Percentiles rank a stretch among this genome's conserved stretches.
Evolutionary conservation across 345 rosid genomes (phyloP).

Genomic region (Eucalyptus curtisii): DNA sequence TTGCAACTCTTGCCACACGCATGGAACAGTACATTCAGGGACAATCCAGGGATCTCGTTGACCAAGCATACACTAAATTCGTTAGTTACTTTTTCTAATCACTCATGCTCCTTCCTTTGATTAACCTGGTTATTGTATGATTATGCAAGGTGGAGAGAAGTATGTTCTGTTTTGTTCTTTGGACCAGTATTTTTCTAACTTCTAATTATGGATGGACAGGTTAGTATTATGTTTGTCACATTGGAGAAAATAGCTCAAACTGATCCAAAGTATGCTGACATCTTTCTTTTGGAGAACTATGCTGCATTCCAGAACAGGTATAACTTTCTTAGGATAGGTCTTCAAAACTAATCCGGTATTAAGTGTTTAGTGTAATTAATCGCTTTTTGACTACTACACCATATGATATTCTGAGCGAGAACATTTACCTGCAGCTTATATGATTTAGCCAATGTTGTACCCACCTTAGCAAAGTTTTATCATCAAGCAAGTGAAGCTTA

Average conservation of each 20-base stretch:
- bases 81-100: constrained; percentile 34
- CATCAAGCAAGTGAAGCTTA: constrained; percentile 99
- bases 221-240: constrained; percentile 90
- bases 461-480: constrained; percentile 94
- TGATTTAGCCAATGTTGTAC: constrained; percentile 95
- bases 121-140: neutral
- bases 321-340: neutral
- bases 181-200: neutral
- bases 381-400: neutral
- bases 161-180: neutral
- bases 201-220: constrained; percentile 35
- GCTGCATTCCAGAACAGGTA: constrained; percentile 99
- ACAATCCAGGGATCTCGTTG: constrained; percentile 96
- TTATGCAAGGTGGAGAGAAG: neutral
- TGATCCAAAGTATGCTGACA: constrained; percentile 88
- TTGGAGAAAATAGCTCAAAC: constrained; percentile 90
- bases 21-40: constrained; percentile 99
- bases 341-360: neutral
- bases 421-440: constrained; percentile 57
- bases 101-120: neutral
- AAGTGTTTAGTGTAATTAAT: neutral
- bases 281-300: constrained; percentile 89
- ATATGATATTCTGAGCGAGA: constrained; percentile 6
- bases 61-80: constrained; percentile 93
- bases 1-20: constrained; percentile 96